Conservation (phyloP, 352 stramenopile genomes). For the Phytopythium montanum region DNA sequence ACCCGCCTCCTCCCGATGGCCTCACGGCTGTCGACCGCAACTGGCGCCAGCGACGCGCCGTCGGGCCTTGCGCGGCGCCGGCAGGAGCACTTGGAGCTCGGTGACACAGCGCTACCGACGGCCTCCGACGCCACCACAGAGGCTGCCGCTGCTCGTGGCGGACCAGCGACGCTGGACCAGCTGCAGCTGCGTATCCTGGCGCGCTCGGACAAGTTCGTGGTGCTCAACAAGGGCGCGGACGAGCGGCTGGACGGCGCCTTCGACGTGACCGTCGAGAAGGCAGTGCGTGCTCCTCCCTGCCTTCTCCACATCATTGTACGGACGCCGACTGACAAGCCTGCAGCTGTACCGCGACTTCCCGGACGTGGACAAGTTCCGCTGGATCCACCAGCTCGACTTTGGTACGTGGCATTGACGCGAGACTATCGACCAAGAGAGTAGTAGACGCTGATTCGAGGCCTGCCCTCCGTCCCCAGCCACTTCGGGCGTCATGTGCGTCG, state of each 20-base stretch:
- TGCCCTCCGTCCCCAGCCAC: conserved; percentile 40
- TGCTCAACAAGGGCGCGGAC: conserved; percentile 81
- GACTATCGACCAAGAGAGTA: too few species aligned
- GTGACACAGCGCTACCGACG: conserved; percentile 1
- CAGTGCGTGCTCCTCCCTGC: conserved; percentile 24
- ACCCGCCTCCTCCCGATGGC: neutral
- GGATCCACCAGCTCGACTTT: conserved; percentile 91
- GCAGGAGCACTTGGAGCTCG: conserved; percentile 42
- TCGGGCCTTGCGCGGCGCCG: conserved; percentile 29
- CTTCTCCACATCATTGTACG: too few species aligned
- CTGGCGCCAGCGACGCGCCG: neutral
- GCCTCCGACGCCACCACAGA: neutral
- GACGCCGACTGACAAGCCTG: too few species aligned
- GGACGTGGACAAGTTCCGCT: conserved; percentile 78
- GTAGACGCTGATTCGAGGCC: neutral
- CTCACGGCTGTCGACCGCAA: neutral
- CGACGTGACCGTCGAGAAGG: conserved; percentile 88
- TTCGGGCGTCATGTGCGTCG: conserved; percentile 81
- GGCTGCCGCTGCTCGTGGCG: conserved; percentile 25
- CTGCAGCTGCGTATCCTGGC: conserved; percentile 53
- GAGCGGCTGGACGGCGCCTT: conserved; percentile 86
- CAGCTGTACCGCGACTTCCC: conserved; percentile 70
- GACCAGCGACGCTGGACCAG: conserved; percentile 45
- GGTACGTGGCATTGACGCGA: conserved; percentile 19
- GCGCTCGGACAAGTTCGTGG: conserved; percentile 50